Evolutionary conservation across 192 early-diverging fungal genomes (phyloP).

Genomic region (Coemansia pectinata): DNA sequence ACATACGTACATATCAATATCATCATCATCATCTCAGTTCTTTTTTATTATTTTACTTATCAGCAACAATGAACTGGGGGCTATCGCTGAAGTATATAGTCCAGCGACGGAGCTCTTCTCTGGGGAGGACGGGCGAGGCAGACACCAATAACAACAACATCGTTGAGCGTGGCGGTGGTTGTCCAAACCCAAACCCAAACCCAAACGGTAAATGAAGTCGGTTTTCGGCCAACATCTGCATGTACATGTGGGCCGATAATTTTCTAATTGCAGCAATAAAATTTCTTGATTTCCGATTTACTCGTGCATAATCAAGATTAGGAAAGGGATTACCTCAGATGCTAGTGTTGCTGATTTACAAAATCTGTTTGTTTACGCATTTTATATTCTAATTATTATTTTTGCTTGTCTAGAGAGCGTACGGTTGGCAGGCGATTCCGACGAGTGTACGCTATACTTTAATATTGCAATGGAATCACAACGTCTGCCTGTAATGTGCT

Average conservation of each 20-base stretch:
- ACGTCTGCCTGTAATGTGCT: constrained; percentile 32
- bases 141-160: too few species aligned
- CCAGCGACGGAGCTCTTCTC: neutral
- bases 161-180: neutral
- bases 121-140: neutral
- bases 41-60: neutral
- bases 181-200: neutral
- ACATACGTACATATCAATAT: neutral
- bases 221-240: neutral
- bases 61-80: neutral
- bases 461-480: neutral
- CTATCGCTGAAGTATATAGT: neutral
- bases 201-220: neutral
- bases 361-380: too few species aligned
- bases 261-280: neutral
- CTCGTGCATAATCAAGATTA: neutral
- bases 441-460: neutral
- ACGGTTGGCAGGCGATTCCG: neutral
- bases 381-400: neutral
- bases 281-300: neutral
- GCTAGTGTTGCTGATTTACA: neutral
- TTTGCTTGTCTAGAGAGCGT: neutral
- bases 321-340: neutral
- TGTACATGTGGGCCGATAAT: neutral
- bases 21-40: neutral